Evolutionary conservation across 2,329 filamentous ascomycete species (phyloP), one percentile per base, ranked within the genome.

Genomic region (Bipolaris victoriae): DNA sequence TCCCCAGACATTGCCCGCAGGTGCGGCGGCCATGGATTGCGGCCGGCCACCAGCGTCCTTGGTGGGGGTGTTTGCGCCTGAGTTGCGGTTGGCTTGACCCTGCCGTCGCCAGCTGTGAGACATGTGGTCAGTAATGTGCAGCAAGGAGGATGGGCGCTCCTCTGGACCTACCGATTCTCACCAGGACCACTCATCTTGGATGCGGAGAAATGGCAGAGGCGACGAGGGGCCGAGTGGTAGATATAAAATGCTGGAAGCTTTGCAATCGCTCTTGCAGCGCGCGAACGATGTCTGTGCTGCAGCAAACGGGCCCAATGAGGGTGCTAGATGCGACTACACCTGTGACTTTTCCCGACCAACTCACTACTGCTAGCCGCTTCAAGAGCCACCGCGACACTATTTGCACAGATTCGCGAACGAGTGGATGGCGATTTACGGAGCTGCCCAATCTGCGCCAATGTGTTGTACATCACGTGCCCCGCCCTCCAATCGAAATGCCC

Each of bases 121-220:
- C 16, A 46, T 45, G 43, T 20, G 57, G 57, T 70, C 57, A 74
- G 66, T 49, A 52, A 13, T 24, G 33, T 26, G 29, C 22, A 29
- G 20, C n/a, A 13, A 31, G 24, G 9, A 39, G 15, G 18, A 7
- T 29, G 43, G 26, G 33, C 33, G 40, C 45, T 26, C 13, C 37
- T 29, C 22, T 18, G 18, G 7, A 55, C 64, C 46, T 71, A 76
- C 74, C 73, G 71, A 55, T 75, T 76, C 64, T 76, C 74, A 51
- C 68, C 72, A 66, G 68, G 70, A 66, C 72, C 74, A 65, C 74
- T 76, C 74, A 76, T 76, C 58, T 57, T 75, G 57, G 58, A 50
- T 62, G 51, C 58, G 55, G 51, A 60, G 63, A 64, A 64, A 62
- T 58, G 64, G 67, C 65, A 63, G 63, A 64, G 62, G 62, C 55